These are phyloP conservation scores for Durotheca rogersii DNA, from an alignment of 495 filamentous ascomycete species.

Conservation along the genomic window DNA sequence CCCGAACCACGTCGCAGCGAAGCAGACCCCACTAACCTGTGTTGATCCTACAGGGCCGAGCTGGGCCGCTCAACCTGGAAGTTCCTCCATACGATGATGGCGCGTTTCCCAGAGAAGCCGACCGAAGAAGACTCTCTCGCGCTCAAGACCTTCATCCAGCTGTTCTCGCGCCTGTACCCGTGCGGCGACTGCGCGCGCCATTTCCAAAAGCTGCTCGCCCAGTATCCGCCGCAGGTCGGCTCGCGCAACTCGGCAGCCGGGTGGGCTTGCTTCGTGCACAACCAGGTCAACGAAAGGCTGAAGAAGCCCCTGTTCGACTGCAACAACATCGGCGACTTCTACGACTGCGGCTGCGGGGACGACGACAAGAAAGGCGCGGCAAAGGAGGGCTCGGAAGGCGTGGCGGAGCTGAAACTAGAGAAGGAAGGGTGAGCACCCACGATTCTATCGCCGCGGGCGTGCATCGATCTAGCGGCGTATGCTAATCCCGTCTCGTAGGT, in stretches of 20 bases:
- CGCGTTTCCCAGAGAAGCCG: constrained; percentile 85
- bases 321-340: constrained; percentile 82
- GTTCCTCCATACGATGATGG: constrained; percentile 93
- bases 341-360: constrained; percentile 93
- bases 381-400: constrained; percentile 32
- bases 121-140: constrained; percentile 80
- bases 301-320: constrained; percentile 85
- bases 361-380: constrained; percentile 63
- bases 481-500: constrained; percentile 14
- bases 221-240: constrained; percentile 89
- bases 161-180: constrained; percentile 91
- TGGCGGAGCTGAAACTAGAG: constrained; percentile 34
- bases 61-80: constrained; percentile 88
- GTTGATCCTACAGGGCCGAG: constrained; percentile 62
- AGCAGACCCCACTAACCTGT: constrained; percentile 13
- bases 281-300: constrained; percentile 86
- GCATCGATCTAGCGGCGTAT: background rate
- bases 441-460: constrained; percentile 19
- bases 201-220: constrained; percentile 76
- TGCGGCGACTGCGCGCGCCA: constrained; percentile 93
- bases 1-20: background rate
- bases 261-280: constrained; percentile 95
- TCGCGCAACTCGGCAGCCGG: constrained; percentile 79
- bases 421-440: constrained; percentile 39
- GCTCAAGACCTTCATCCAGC: constrained; percentile 78